Base-by-base conservation (phyloP, 140 eudicot species). In the Ambrosia hybrid region DNA sequence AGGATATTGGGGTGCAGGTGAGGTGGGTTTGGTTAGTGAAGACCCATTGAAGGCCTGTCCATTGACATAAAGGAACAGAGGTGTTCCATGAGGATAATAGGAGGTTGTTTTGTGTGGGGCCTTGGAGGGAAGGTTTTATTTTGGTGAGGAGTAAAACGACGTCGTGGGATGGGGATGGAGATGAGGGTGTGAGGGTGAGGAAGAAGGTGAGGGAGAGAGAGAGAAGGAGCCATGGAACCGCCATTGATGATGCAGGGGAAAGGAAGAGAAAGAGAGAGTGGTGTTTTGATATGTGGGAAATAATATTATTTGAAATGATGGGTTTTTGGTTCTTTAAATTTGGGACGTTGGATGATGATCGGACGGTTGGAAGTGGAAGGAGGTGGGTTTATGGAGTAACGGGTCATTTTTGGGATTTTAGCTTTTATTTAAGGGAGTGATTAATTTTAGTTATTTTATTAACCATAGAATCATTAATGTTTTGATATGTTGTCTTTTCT, bases 21-120 rank as follows among this genome's bases (percentile, higher is more conserved):
- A 89, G 70, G 48, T 76, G 65, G 37, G 95, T 13, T 39, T 84
- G 88, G 51, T 85, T 57, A 0, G 81, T 65, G 83, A 79, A 83
- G 8, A 80, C 84, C 92, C 95, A 89, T 80, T 89, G 87, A 0
- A 89, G 77, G 3, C 98, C 98, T 15, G 84, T 69, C 98, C 98
- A 92, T 81, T 92, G 98, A 46, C 98, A 92, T 13, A 92, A 82
- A 0, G 98, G 98, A 0, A 76, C 77, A 6, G 87, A 74, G 10
- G 79, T 76, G 55, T 89, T 89, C 98, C 98, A 92, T 39, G 96
- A 83, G 53, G 74, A 75, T n/a, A 92, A 17, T 8, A 87, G 41
- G 4, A 85, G 38, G 65, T 16, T 21, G 67, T 89, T 92, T 5
- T 80, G 85, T 1, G 86, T 64, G 39, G 65, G 49, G 7, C 96